phyloP scores from a whole-genome alignment of 2,329 filamentous ascomycete species.

The Fusarium gaditjirri region DNA sequence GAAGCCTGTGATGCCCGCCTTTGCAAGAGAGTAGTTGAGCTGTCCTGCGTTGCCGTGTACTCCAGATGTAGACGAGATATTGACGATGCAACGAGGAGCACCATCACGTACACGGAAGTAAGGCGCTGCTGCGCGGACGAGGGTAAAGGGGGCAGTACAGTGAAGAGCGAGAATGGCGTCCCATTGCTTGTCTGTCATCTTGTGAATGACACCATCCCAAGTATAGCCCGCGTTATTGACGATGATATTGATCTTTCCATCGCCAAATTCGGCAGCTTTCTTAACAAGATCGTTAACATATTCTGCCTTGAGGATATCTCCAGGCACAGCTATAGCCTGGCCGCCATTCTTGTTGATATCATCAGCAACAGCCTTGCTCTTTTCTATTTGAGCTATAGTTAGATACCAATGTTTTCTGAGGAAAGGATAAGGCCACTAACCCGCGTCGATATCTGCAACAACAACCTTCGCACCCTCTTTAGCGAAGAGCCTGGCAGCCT shows the following conservation, averaged over 20 bases:
- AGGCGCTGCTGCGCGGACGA: slow-evolving; percentile 81
- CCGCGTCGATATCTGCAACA: slow-evolving; percentile 82
- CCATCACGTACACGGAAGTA: slow-evolving; percentile 90
- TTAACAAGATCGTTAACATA: slow-evolving; percentile 80
- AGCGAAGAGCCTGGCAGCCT: slow-evolving; percentile 82
- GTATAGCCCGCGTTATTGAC: slow-evolving; percentile 94
- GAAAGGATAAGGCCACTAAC: slow-evolving; percentile 54
- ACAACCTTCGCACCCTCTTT: slow-evolving; percentile 90
- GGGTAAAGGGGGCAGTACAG: slow-evolving; percentile 85
- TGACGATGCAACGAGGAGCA: slow-evolving; percentile 81
- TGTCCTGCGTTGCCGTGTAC: slow-evolving; percentile 91
- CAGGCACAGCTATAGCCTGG: slow-evolving; percentile 76
- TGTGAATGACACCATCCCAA: slow-evolving; percentile 93
- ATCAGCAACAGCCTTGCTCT: slow-evolving; percentile 74
- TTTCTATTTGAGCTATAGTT: slow-evolving; percentile 59
- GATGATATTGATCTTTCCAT: slow-evolving; percentile 89
- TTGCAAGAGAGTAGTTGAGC: slow-evolving; percentile 87
- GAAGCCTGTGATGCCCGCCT: slow-evolving; percentile 83
- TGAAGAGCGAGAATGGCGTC: slow-evolving; percentile 87
- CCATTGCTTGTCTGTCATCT: slow-evolving; percentile 93
- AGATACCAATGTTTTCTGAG: not conserved
- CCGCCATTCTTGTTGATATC: slow-evolving; percentile 75
- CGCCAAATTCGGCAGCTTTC: slow-evolving; percentile 81
- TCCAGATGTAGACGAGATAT: slow-evolving; percentile 84
- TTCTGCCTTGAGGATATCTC: slow-evolving; percentile 77